Conservation (phyloP, 306 rosid genomes). For the Castanopsis chinensis region DNA sequence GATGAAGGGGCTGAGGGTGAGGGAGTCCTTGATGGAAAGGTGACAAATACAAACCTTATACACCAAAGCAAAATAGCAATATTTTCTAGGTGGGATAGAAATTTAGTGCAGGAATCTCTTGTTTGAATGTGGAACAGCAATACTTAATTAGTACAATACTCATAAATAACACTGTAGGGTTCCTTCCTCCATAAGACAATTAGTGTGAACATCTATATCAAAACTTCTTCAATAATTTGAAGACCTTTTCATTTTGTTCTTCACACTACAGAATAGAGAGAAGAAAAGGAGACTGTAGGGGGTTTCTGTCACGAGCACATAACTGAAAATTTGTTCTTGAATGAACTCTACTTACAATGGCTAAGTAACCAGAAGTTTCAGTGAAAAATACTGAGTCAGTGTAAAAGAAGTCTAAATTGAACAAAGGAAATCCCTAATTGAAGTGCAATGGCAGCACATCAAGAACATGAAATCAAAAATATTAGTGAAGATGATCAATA, state of each 20-base stretch:
- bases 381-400: not conserved
- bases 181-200: not conserved
- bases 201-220: not conserved
- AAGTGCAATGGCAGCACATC: not conserved
- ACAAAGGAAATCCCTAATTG: not conserved
- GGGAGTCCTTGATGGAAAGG: not conserved
- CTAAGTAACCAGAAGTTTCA: not conserved
- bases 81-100: not conserved
- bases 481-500: not conserved
- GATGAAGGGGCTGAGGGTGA: not conserved
- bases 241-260: not conserved
- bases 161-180: not conserved
- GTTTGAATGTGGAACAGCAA: not conserved
- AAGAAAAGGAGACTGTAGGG: not conserved
- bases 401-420: not conserved
- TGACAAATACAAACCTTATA: not conserved
- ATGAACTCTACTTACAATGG: not conserved
- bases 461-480: not conserved
- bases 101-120: not conserved
- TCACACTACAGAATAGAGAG: too few species aligned
- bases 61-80: not conserved
- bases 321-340: not conserved
- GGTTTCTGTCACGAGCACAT: not conserved
- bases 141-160: not conserved
- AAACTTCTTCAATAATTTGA: not conserved